Conservation (phyloP, 208 protist species). For the Acanthamoeba rhysodes region DNA sequence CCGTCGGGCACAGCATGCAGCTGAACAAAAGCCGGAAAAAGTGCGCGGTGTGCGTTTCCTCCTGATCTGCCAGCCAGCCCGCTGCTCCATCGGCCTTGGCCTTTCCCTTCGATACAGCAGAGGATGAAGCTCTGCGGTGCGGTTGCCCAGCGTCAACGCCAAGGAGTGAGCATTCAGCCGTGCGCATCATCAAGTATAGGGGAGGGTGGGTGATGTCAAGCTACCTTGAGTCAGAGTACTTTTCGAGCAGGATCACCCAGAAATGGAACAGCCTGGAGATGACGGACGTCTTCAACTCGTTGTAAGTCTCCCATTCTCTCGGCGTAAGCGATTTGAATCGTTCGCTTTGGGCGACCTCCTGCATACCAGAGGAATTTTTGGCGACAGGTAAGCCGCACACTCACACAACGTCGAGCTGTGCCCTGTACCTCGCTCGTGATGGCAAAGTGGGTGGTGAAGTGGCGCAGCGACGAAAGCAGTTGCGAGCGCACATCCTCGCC, state of each 20-base stretch:
- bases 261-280: slow-evolving; percentile 82
- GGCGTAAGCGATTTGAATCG: slow-evolving; percentile 79
- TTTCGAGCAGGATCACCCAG: slow-evolving; percentile 82
- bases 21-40: slow-evolving; percentile 57
- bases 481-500: not conserved
- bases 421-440: slow-evolving; percentile 14
- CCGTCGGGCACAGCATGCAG: slow-evolving; percentile 59
- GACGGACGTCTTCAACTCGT: slow-evolving; percentile 78
- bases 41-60: not conserved
- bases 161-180: not conserved
- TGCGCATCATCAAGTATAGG: not conserved
- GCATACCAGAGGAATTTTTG: not conserved
- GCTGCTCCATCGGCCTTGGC: not conserved
- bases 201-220: not conserved
- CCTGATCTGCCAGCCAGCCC: not conserved
- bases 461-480: slow-evolving; percentile 34
- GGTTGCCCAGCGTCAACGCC: no score
- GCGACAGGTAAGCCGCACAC: not conserved
- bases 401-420: not conserved
- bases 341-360: slow-evolving; percentile 66
- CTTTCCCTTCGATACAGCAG: not conserved
- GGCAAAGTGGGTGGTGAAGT: slow-evolving; percentile 70
- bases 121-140: not conserved
- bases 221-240: slow-evolving; percentile 50
- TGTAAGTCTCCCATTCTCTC: slow-evolving; percentile 81